These are phyloP conservation scores for Poterioochromonas sp. DNA, from an alignment of 352 stramenopile genomes.

Conservation along the genomic window DNA sequence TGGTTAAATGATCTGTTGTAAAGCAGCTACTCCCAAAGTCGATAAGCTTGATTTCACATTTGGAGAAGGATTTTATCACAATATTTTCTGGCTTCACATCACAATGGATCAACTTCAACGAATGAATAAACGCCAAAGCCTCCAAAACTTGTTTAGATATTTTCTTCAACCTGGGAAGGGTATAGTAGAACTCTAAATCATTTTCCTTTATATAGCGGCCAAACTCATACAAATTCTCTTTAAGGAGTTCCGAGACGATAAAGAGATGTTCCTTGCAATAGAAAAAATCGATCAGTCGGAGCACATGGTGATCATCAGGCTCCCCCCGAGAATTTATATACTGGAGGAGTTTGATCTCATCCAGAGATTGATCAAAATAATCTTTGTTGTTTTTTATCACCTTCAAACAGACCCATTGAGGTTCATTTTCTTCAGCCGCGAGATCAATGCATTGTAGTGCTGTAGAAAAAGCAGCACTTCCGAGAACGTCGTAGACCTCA, in stretches of 20 bases:
- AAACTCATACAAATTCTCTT: conserved; percentile 92
- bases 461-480: conserved; percentile 60
- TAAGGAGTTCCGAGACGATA: conserved; percentile 84
- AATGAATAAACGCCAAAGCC: conserved; percentile 73
- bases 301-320: conserved; percentile 74
- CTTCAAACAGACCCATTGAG: conserved; percentile 80
- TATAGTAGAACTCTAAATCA: conserved; percentile 85
- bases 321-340: conserved; percentile 62
- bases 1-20: conserved; percentile 63
- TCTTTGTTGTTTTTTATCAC: conserved; percentile 99
- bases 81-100: conserved; percentile 97
- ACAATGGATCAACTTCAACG: conserved; percentile 81
- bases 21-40: conserved; percentile 83
- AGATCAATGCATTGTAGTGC: conserved; percentile 60
- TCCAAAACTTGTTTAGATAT: conserved; percentile 64
- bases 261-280: conserved; percentile 83
- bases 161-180: conserved; percentile 72
- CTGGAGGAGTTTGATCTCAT: conserved; percentile 77
- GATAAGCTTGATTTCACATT: conserved; percentile 69
- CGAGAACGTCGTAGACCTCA: conserved; percentile 57
- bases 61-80: conserved; percentile 47
- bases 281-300: conserved; percentile 78
- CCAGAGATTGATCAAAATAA: conserved; percentile 93
- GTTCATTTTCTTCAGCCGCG: conserved; percentile 9
- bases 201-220: conserved; percentile 65